A percentile compares a stretch with the other conserved stretches of the same genome.
Evolutionary conservation across 202 grass and related monocot species (phyloP).

Genomic region (Schoenoplectus triqueter): DNA sequence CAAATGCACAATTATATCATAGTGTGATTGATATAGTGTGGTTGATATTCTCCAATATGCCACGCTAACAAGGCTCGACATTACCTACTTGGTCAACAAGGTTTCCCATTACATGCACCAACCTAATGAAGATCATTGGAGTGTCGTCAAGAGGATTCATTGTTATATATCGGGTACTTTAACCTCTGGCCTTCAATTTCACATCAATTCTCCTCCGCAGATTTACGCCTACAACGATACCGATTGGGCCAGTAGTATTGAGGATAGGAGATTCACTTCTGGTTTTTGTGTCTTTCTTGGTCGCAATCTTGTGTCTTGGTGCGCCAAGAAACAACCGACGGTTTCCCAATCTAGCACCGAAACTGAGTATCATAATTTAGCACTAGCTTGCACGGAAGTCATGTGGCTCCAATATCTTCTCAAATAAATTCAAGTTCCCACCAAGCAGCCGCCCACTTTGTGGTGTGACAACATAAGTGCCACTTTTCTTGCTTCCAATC

Average conservation of each 20-base stretch:
- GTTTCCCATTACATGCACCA: background rate
- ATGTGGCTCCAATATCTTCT: background rate
- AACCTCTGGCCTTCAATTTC: background rate
- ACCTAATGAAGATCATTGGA: background rate
- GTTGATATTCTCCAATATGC: background rate
- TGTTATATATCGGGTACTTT: background rate
- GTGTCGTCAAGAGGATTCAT: background rate
- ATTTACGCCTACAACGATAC: background rate
- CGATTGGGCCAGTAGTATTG: background rate
- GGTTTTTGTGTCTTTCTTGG: background rate
- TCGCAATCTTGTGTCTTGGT: background rate
- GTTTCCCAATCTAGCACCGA: background rate
- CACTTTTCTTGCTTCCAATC: background rate
- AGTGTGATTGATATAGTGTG: background rate
- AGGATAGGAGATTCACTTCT: background rate
- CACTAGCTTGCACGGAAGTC: background rate
- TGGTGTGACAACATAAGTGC: background rate
- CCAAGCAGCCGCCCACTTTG: background rate
- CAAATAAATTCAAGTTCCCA: background rate
- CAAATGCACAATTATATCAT: background rate
- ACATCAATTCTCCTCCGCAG: too few species aligned
- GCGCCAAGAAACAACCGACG: background rate
- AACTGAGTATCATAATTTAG: background rate
- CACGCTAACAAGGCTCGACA: background rate
- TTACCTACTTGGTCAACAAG: background rate